Evolutionary conservation across 768 basidiomycete genomes (phyloP), one percentile per base, ranked within the genome.

Genomic region (Calocera viscosa): DNA sequence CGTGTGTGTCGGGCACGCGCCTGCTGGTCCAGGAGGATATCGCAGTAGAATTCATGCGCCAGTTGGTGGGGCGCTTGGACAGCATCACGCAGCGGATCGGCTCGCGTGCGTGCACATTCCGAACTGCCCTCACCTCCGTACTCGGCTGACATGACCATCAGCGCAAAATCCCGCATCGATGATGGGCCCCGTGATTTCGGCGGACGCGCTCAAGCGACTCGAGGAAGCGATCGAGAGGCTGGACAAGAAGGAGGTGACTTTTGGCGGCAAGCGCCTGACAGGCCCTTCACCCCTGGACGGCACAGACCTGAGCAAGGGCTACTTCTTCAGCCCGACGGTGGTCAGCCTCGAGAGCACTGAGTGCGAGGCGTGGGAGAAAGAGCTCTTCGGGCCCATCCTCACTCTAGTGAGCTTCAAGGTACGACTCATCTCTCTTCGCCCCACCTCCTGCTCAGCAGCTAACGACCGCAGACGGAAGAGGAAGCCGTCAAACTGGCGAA

Each of bases 1-100:
- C 91, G 10, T 92, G 91, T 68, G 87, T 93, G n/a, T 92, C 91
- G 1, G 91, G 90, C n/a, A 86, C 90, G 14, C 83, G 91, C n/a
- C 78, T 93, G 22, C 79, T 92, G 2, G 76, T 93, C 7, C 90
- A 92, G 67, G 82, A 84, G 47, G 73, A 75, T 10, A 80, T 92
- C 53, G 91, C 90, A 69, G 82, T 89, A 49, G 74, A 76, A 1
- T 92, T 93, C 75, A 80, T 91, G 78, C 71, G 74, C 7, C 73
- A 72, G 19, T 86, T 91, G 74, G 71, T 89, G 12, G 75, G 80
- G 65, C 92, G 92, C 72, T 80, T 84, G 1, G 75, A 80, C 67
- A 80, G 79, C 68, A 88, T 92, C 70, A 82, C 79, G 32, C 73
- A 72, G n/a, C 76, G 88, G 64, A 93, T 93, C 84, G 90, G 90